These are phyloP conservation scores for Wickerhamiella australiensis DNA, from an alignment of 805 yeast species.

Conservation along the genomic window DNA sequence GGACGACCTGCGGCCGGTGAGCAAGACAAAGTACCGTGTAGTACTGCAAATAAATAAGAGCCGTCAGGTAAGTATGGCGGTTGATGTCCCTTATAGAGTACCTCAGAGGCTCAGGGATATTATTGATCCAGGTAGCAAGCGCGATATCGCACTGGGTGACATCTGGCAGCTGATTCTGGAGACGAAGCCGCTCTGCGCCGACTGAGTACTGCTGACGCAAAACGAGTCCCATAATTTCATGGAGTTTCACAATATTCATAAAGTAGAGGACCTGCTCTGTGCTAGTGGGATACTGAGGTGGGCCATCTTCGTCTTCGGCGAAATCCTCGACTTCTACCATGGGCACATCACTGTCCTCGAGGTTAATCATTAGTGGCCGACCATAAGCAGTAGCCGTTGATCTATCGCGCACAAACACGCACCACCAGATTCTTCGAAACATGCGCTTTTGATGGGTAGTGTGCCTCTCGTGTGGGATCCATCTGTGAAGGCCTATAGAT, in stretches of 20 bases:
- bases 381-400: slow-evolving; percentile 62
- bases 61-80: slow-evolving; percentile 44
- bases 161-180: slow-evolving; percentile 36
- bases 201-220: slow-evolving; percentile 59
- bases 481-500: slow-evolving; percentile 61
- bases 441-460: slow-evolving; percentile 35
- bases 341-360: slow-evolving; percentile 67
- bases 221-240: slow-evolving; percentile 59
- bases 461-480: slow-evolving; percentile 31
- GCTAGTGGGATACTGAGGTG: slow-evolving; percentile 29
- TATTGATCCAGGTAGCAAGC: slow-evolving; percentile 65
- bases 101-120: slow-evolving; percentile 49
- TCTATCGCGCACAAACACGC: slow-evolving; percentile 57
- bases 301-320: slow-evolving; percentile 36
- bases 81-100: slow-evolving; percentile 44
- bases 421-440: slow-evolving; percentile 69
- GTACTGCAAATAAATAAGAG: slow-evolving; percentile 53
- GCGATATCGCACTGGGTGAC: slow-evolving; percentile 57
- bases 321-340: slow-evolving; percentile 59
- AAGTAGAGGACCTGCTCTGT: slow-evolving; percentile 43
- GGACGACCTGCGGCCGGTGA: slow-evolving; percentile 49
- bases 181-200: slow-evolving; percentile 43
- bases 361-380: slow-evolving; percentile 53
- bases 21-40: slow-evolving; percentile 60
- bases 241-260: slow-evolving; percentile 51